Percentiles rank a stretch among this genome's conserved stretches.
Conservation (phyloP, 2,329 filamentous ascomycete species). For the Venturia oleaginea region DNA sequence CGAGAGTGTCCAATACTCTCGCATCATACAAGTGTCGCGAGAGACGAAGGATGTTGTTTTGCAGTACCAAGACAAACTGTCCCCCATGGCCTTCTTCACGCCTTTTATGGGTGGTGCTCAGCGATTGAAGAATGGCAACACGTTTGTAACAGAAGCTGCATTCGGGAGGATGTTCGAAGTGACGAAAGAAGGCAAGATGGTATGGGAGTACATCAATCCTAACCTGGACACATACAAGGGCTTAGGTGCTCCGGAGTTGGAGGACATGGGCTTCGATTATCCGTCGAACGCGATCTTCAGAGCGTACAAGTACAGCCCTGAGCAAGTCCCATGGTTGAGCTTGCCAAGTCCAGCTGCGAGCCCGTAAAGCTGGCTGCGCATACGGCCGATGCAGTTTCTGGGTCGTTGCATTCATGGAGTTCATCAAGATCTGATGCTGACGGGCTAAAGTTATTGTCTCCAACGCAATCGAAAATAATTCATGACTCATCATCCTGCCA, state of each 20-base stretch:
- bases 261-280: slow-evolving; percentile 30
- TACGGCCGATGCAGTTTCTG: background rate
- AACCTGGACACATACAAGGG: slow-evolving; percentile 32
- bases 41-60: slow-evolving; percentile 33
- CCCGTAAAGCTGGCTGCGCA: background rate
- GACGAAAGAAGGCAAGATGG: slow-evolving; percentile 30
- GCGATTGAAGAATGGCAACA: slow-evolving; percentile 33
- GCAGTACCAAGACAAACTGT: slow-evolving; percentile 34
- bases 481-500: no score
- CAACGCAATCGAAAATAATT: no score
- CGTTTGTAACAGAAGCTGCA: slow-evolving; percentile 34
- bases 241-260: slow-evolving; percentile 26
- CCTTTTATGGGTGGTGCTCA: slow-evolving; percentile 41
- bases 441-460: no score
- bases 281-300: slow-evolving; percentile 37
- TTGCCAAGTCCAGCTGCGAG: slow-evolving; percentile 1
- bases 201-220: slow-evolving; percentile 37
- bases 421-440: no score
- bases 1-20: slow-evolving; percentile 33
- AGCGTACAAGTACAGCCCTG: slow-evolving; percentile 34
- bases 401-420: no score
- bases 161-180: slow-evolving; percentile 39
- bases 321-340: slow-evolving; percentile 33
- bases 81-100: slow-evolving; percentile 34
- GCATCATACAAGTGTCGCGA: slow-evolving; percentile 34